Evolutionary conservation across 2,329 filamentous ascomycete genomes (phyloP), one percentile per base, ranked within the genome.

Genomic region (Pestalotiopsis sp.): DNA sequence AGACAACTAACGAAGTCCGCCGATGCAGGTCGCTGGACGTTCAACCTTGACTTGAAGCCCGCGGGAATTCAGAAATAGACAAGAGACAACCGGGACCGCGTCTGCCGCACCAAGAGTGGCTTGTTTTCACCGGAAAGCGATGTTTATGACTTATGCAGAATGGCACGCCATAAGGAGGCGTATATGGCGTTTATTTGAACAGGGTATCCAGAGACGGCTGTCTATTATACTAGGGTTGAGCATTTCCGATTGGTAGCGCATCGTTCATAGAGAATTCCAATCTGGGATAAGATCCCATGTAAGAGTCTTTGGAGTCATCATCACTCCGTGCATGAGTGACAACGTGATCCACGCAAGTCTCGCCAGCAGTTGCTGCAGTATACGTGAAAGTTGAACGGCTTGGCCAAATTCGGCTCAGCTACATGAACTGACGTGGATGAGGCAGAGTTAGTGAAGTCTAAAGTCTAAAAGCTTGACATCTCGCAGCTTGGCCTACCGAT

Each of bases 11-110:
- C n/a, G 3, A 3, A n/a, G 9, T 4, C 6, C 20, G 45, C n/a
- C 45, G 17, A 60, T 9, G 12, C 63, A 79, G 77, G 76, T 41
- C 75, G 74, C 23, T 79, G 77, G 77, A 75, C 72, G 1, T 79
- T 79, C 63, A 78, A 76, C 52, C 73, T 79, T 65, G 77, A 79
- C 66, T 69, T 78, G 23, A 79, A 76, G 69, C 52, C 64, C 17
- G 17, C 45, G n/a, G 57, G 52, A 36, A 27, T 20, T 25, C 64
- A 56, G 13, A 66, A 60, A 49, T 66, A 66, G 70, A 52, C 17
- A 45, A n/a, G 41, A 17, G 6, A 20, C n/a, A 23, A 56, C 20
- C 20, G 23, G 36, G 3, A 66, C 12, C 45, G 14, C 36, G 14
- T 59, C 27, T 23, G n/a, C 5, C 45, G 17, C 17, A n/a, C n/a